These are phyloP conservation scores for Pseudogymnoascus sp. DNA, from an alignment of 2,329 filamentous ascomycete species.

Conservation along the genomic window DNA sequence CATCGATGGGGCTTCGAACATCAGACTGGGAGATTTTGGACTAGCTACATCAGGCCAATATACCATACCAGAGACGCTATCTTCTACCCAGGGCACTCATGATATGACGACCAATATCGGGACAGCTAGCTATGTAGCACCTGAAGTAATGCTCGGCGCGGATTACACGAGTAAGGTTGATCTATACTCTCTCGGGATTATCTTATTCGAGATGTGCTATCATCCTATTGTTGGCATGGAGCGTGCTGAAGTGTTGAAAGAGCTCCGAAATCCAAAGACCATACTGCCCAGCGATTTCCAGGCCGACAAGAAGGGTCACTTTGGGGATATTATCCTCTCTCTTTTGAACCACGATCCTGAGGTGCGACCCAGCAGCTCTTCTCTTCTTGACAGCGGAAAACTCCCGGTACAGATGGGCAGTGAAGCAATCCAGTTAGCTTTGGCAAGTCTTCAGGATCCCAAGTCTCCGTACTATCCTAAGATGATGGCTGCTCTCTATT, in stretches of 20 bases:
- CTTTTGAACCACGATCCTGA: slow-evolving; percentile 76
- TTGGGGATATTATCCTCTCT: slow-evolving; percentile 69
- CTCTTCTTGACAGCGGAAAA: slow-evolving; percentile 76
- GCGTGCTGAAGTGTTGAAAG: slow-evolving; percentile 53
- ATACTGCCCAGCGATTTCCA: slow-evolving; percentile 66
- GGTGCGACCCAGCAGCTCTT: slow-evolving; percentile 70
- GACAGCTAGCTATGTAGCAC: slow-evolving; percentile 87
- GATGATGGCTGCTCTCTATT: slow-evolving; percentile 78
- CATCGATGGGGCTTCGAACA: slow-evolving; percentile 72
- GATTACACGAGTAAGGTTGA: slow-evolving; percentile 92
- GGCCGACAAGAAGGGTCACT: slow-evolving; percentile 55
- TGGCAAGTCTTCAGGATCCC: slow-evolving; percentile 72
- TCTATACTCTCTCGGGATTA: slow-evolving; percentile 93
- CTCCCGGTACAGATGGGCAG: slow-evolving; percentile 88
- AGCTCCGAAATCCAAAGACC: slow-evolving; percentile 59
- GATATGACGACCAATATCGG: slow-evolving; percentile 63
- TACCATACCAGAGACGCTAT: slow-evolving; percentile 45
- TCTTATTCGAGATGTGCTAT: slow-evolving; percentile 97
- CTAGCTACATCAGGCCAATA: slow-evolving; percentile 84
- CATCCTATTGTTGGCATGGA: slow-evolving; percentile 54
- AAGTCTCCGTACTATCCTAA: slow-evolving; percentile 83
- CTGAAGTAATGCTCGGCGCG: slow-evolving; percentile 68
- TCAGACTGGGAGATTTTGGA: slow-evolving; percentile 95
- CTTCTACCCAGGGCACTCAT: slow-evolving; percentile 16
- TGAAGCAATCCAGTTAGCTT: slow-evolving; percentile 75